These are phyloP conservation scores for Pythium grandisporangium DNA, from an alignment of 352 stramenopile species.

Conservation along the genomic window DNA sequence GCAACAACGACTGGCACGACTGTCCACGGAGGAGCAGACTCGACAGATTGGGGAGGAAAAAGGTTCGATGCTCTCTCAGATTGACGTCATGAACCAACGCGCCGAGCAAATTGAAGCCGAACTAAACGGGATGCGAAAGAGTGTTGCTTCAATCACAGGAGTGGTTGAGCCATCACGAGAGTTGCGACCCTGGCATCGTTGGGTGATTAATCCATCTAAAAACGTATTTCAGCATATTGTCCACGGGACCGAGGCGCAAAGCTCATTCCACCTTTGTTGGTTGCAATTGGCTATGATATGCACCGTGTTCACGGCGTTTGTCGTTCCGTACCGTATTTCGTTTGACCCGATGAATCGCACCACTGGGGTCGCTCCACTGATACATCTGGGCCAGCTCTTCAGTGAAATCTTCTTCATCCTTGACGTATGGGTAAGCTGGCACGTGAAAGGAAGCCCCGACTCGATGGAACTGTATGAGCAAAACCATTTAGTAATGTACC, in stretches of 20 bases:
- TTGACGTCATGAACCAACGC: slow-evolving; percentile 15
- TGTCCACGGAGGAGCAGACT: slow-evolving; percentile 11
- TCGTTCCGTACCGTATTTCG: slow-evolving; percentile 40
- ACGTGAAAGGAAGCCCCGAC: slow-evolving; percentile 16
- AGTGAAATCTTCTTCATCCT: slow-evolving; percentile 33
- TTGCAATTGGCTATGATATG: slow-evolving; percentile 17
- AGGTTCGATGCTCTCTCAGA: slow-evolving; percentile 11
- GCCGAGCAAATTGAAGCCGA: slow-evolving; percentile 19
- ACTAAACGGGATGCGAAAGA: slow-evolving; percentile 18
- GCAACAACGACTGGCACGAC: slow-evolving; percentile 13
- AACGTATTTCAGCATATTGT: too few species aligned
- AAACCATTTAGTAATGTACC: slow-evolving; percentile 20
- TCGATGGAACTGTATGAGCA: slow-evolving; percentile 54
- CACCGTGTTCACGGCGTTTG: slow-evolving; percentile 27
- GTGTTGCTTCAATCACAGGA: background rate
- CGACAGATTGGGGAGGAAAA: slow-evolving; percentile 9
- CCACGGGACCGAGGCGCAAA: slow-evolving; percentile 28
- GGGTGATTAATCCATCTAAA: too few species aligned
- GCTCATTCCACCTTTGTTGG: slow-evolving; percentile 30
- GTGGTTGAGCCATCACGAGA: background rate
- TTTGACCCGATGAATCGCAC: slow-evolving; percentile 23
- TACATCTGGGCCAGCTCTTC: slow-evolving; percentile 13
- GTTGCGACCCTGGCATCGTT: too few species aligned
- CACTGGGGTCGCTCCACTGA: slow-evolving; percentile 2
- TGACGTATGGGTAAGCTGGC: slow-evolving; percentile 45